These are phyloP conservation scores for Tolypocladium ophioglossoides DNA, from an alignment of 2,329 filamentous ascomycete species.

Conservation along the genomic window DNA sequence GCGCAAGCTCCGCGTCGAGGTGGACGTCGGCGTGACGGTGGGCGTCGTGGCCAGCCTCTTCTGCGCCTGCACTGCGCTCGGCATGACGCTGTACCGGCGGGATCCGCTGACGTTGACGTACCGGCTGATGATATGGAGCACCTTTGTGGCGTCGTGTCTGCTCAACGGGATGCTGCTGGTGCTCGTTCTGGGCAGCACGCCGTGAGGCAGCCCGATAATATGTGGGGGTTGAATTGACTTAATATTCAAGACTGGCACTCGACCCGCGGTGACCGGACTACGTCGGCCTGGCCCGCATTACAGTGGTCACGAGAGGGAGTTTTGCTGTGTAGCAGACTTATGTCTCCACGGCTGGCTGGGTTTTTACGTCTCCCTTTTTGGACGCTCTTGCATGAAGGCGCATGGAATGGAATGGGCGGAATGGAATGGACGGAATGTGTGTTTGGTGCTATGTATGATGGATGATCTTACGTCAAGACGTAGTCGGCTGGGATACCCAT, in stretches of 20 bases:
- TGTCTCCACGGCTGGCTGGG: not conserved
- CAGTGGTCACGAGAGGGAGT: not conserved
- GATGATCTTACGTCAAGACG: too few relatives aligned
- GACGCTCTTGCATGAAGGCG: not conserved
- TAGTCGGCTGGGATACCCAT: not conserved
- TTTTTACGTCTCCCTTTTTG: not conserved
- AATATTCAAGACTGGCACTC: too few relatives aligned
- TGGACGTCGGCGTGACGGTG: slow-evolving; percentile 61
- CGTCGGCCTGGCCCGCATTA: too few relatives aligned
- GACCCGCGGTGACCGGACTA: too few relatives aligned
- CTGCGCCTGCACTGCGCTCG: slow-evolving; percentile 51
- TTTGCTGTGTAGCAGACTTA: not conserved
- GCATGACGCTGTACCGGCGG: slow-evolving; percentile 43
- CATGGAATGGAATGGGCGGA: not conserved
- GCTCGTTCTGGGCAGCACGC: slow-evolving; percentile 27
- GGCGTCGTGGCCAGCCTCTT: slow-evolving; percentile 58
- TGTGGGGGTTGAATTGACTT: not conserved
- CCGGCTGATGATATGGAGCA: slow-evolving; percentile 27
- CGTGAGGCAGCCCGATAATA: slow-evolving; percentile 11
- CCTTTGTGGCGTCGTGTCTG: slow-evolving; percentile 26
- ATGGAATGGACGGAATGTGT: not conserved
- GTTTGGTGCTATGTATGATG: not conserved
- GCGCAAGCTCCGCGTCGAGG: slow-evolving; percentile 57
- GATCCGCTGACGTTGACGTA: slow-evolving; percentile 31
- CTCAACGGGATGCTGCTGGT: slow-evolving; percentile 33